Evolutionary conservation across 768 basidiomycete genomes (phyloP).

Genomic region (Hirschioporus abietinus): DNA sequence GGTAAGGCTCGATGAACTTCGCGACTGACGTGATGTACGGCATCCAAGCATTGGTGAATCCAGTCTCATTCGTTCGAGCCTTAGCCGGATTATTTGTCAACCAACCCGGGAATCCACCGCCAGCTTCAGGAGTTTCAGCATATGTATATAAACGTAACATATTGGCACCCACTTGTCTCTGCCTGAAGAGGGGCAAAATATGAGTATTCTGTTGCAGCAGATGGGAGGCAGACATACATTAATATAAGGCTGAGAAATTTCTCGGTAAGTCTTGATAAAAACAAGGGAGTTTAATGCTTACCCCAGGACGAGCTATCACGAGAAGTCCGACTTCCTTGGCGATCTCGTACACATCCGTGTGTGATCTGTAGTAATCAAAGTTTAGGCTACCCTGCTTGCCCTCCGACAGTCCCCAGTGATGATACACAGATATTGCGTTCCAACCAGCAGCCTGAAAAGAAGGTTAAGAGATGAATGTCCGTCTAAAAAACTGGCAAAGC

Average conservation of each 20-base stretch:
- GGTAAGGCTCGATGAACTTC: slow-evolving; percentile 16
- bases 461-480: background rate
- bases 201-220: background rate
- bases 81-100: slow-evolving; percentile 18
- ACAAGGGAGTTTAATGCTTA: slow-evolving; percentile 4
- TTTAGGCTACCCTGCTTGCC: slow-evolving; percentile 16
- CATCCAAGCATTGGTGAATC: slow-evolving; percentile 19
- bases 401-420: slow-evolving; percentile 16
- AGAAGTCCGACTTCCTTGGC: slow-evolving; percentile 21
- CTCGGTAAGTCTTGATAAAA: background rate
- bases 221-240: slow-evolving; percentile 14
- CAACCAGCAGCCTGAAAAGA: slow-evolving; percentile 18
- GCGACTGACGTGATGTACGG: slow-evolving; percentile 16
- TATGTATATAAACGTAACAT: background rate
- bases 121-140: slow-evolving; percentile 7
- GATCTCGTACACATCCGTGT: slow-evolving; percentile 16
- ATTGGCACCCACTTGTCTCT: slow-evolving; percentile 15
- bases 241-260: slow-evolving; percentile 16
- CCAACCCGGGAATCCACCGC: slow-evolving; percentile 22
- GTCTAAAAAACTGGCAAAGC: background rate
- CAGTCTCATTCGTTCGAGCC: slow-evolving; percentile 18
- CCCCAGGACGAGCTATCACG: slow-evolving; percentile 18
- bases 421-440: slow-evolving; percentile 20
- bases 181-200: slow-evolving; percentile 10
- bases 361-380: slow-evolving; percentile 16